Base-by-base conservation (phyloP, 345 rosid genomes). In the Abelmoschus esculentus region DNA sequence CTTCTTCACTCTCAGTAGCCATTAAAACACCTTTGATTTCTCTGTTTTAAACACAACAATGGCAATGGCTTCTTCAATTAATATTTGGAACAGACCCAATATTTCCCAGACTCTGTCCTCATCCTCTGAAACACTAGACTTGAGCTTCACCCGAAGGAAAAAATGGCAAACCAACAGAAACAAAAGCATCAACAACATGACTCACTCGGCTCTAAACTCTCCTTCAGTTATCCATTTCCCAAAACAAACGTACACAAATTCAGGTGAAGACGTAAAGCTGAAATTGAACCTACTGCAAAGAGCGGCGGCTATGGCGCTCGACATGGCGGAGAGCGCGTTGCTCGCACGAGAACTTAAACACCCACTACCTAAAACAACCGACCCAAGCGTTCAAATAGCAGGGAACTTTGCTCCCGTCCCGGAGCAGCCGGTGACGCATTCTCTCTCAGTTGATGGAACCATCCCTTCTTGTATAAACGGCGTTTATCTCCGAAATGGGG, bases 361-460 rank as follows among this genome's bases (percentile, higher is more conserved):
- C 26, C 26, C 26, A 22, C 26, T 22, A 22, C 26, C 26, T 22
- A 22, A 22, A 22, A 22, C 26, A 22, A 1, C 26, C 26, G 26
- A 22, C 26, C 26, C 26, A 22, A 0, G 26, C 82, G 82, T 86
- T 54, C 98, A 93, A 80, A 85, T 93, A 55, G 56, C 92, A 17
- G 98, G 98, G 22, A 93, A 93, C 79, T 93, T 89, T 70, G 90
- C 96, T 52, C 97, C 98, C 1, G 98, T 93, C 1, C 84, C 89
- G 47, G 98, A 90, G 40, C 90, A 80, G 31, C 77, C 92, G 6
- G 91, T 89, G 29, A 68, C 50, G 52, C 80, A 76, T 0, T 57
- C 76, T 0, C 85, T 90, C 15, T 84, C 87, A 2, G 86, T 93
- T 11, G 8, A 46, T 22, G 26, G 26, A 22, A 22, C 26, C 26